Evolutionary conservation across 2,329 filamentous ascomycete genomes (phyloP).

Genomic region (Botrytis pseudocinerea): DNA sequence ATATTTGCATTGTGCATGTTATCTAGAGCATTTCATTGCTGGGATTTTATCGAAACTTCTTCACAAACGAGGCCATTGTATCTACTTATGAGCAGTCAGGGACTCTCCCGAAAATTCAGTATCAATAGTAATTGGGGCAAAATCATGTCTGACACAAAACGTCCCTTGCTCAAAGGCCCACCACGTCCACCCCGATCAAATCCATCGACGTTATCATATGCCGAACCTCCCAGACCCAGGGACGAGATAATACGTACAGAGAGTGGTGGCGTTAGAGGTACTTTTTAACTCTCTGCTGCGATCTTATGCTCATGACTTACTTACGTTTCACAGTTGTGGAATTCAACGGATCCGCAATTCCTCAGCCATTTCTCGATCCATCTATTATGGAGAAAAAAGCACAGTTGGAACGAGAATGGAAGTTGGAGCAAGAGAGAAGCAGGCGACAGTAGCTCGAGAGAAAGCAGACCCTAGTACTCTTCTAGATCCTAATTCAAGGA

Average conservation of each 20-base stretch:
- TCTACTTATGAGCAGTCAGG: neutral
- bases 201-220: slow-evolving; percentile 28
- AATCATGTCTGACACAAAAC: slow-evolving; percentile 18
- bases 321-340: slow-evolving; percentile 28
- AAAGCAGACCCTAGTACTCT: neutral
- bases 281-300: neutral
- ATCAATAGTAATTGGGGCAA: neutral
- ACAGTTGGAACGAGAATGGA: slow-evolving; percentile 29
- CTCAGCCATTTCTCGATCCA: slow-evolving; percentile 38
- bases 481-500: neutral
- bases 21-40: neutral
- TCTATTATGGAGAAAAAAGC: slow-evolving; percentile 30
- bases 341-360: slow-evolving; percentile 31
- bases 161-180: slow-evolving; percentile 29
- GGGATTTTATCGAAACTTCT: neutral
- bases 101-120: no score
- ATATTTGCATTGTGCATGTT: neutral
- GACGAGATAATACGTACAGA: slow-evolving; percentile 26
- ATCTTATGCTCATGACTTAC: neutral
- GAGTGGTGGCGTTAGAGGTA: neutral
- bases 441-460: slow-evolving; percentile 1
- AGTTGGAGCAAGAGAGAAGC: slow-evolving; percentile 27
- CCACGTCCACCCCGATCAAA: slow-evolving; percentile 28
- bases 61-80: neutral
- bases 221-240: slow-evolving; percentile 30